phyloP scores from a whole-genome alignment of 352 stramenopile genomes.

The Pythium brachiatum region DNA sequence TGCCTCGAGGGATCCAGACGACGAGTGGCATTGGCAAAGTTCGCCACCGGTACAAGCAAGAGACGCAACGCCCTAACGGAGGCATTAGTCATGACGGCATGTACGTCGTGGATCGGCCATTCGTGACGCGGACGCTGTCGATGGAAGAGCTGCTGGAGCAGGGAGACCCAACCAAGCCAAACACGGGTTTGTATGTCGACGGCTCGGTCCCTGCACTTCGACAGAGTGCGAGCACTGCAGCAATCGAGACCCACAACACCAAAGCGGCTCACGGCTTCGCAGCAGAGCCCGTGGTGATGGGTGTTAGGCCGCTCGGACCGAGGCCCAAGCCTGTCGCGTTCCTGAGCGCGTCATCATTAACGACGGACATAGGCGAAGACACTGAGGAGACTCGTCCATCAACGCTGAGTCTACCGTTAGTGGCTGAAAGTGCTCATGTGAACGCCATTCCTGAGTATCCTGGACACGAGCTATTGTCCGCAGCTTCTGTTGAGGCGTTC shows the following conservation, averaged over 20 bases:
- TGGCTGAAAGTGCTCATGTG: too few relatives aligned
- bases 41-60: constrained; percentile 4
- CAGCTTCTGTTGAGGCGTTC: constrained; percentile 4
- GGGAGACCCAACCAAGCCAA: neutral
- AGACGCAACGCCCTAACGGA: constrained; percentile 2
- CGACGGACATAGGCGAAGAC: neutral
- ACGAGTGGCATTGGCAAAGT: constrained; percentile 41
- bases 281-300: constrained; percentile 12
- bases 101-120: constrained; percentile 16
- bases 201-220: constrained; percentile 15
- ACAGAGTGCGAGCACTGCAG: constrained; percentile 18
- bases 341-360: constrained; percentile 9
- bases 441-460: too few relatives aligned
- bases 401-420: neutral
- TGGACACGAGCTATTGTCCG: neutral
- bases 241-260: constrained; percentile 6
- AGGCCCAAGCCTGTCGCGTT: constrained; percentile 13
- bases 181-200: constrained; percentile 15
- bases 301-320: constrained; percentile 13
- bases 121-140: constrained; percentile 29
- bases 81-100: constrained; percentile 25
- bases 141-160: constrained; percentile 39
- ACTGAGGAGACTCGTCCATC: neutral
- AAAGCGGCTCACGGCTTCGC: neutral
- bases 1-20: constrained; percentile 55